A percentile compares a stretch with the other conserved stretches of the same genome.
Evolutionary conservation across 1,139 yeast species (phyloP).

Genomic region (Kurtzmaniella quercitrusa): DNA sequence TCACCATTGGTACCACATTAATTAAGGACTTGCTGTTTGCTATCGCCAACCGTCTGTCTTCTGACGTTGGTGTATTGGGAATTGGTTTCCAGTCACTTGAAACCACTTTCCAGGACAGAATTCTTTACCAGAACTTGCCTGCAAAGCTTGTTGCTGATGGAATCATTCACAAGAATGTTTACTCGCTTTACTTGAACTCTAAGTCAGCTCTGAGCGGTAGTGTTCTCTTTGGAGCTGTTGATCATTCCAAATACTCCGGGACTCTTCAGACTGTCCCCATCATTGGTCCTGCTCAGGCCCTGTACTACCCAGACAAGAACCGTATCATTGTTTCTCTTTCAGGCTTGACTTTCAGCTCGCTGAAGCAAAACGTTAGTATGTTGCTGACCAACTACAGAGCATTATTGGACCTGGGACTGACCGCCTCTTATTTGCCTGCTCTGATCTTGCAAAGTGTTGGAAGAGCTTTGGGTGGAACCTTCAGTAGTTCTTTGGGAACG

Average conservation of each 20-base stretch:
- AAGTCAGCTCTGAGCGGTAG: slow-evolving; percentile 34
- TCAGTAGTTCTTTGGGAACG: slow-evolving; percentile 15
- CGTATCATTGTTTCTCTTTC: slow-evolving; percentile 25
- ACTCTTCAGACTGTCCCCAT: slow-evolving; percentile 27
- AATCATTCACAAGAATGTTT: slow-evolving; percentile 39
- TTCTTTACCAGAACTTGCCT: slow-evolving; percentile 16
- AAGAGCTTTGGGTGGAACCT: slow-evolving; percentile 23
- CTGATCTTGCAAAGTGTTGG: slow-evolving; percentile 24
- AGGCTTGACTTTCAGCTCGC: slow-evolving; percentile 14
- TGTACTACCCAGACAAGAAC: slow-evolving; percentile 20
- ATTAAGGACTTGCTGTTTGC: slow-evolving; percentile 40
- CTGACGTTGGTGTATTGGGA: slow-evolving; percentile 19
- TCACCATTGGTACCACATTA: slow-evolving; percentile 33
- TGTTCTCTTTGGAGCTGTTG: slow-evolving; percentile 49
- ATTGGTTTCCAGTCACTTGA: slow-evolving; percentile 54
- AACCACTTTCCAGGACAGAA: slow-evolving; percentile 20
- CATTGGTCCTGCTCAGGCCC: slow-evolving; percentile 16
- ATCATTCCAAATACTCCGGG: slow-evolving; percentile 43
- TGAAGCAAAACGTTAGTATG: slow-evolving; percentile 7
- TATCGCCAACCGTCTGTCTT: slow-evolving; percentile 15
- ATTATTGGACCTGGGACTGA: slow-evolving; percentile 41
- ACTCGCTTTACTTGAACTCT: slow-evolving; percentile 47
- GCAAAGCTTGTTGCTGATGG: slow-evolving; percentile 24
- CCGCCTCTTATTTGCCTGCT: slow-evolving; percentile 33
- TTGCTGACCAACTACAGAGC: slow-evolving; percentile 23